Percentiles rank a stretch among this genome's conserved stretches.
Evolutionary conservation across 306 rosid genomes (phyloP).

Genomic region (Vicia faba): DNA sequence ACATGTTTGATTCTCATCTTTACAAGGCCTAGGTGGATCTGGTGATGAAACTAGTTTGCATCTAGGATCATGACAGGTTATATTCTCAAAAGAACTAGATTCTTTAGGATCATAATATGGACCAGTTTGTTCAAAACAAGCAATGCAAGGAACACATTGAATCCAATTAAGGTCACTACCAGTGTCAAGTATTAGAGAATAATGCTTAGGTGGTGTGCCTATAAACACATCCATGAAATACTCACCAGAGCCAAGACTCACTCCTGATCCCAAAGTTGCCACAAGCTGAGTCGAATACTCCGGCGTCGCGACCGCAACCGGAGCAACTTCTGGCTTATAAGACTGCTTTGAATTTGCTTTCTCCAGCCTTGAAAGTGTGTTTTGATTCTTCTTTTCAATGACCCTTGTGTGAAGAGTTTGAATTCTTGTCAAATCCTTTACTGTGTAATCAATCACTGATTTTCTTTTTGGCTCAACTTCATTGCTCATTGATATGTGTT

Average conservation of each 20-base stretch:
- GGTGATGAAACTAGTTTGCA: constrained; percentile 86
- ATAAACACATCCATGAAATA: constrained; percentile 95
- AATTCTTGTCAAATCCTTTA: constrained; percentile 69
- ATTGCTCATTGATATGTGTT: constrained; percentile 44
- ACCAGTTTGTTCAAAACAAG: constrained; percentile 89
- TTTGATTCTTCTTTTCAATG: constrained; percentile 79
- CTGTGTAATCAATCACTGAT: constrained; percentile 56
- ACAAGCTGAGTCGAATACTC: constrained; percentile 67
- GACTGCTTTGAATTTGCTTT: constrained; percentile 34
- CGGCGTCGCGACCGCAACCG: constrained; percentile 49
- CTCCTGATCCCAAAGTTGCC: constrained; percentile 96
- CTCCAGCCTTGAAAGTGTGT: constrained; percentile 63
- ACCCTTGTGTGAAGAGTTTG: constrained; percentile 77
- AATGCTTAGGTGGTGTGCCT: constrained; percentile 93
- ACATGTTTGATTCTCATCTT: constrained; percentile 68
- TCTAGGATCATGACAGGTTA: constrained; percentile 65
- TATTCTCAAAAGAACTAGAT: constrained; percentile 68
- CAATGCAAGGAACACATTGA: constrained; percentile 88
- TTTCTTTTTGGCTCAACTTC: constrained; percentile 44
- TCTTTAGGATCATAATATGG: constrained; percentile 79
- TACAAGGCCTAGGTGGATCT: constrained; percentile 82
- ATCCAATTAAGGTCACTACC: constrained; percentile 99
- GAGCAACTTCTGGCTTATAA: constrained; percentile 2
- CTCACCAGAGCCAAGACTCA: constrained; percentile 92
- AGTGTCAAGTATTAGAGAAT: constrained; percentile 86